Evolutionary conservation across 2,329 filamentous ascomycete genomes (phyloP).

Genomic region (Colletotrichum kahawae): DNA sequence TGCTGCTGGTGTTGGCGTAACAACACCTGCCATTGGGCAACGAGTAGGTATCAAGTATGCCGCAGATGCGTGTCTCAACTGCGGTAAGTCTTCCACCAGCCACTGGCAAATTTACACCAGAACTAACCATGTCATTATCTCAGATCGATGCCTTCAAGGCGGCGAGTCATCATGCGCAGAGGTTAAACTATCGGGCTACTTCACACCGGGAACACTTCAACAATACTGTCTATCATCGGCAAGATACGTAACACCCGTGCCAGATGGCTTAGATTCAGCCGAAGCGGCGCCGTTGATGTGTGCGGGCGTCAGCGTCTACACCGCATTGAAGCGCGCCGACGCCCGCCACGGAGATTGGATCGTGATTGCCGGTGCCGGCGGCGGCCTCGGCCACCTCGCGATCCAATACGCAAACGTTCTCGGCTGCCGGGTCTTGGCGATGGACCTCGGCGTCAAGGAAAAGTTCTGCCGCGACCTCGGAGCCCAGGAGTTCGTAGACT

Average conservation of each 20-base stretch:
- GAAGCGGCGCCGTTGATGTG: conserved; percentile 67
- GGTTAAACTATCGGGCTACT: conserved; percentile 29
- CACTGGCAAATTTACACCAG: rapidly evolving
- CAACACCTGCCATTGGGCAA: conserved; percentile 17
- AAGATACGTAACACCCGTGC: conserved; percentile 50
- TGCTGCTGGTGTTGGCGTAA: conserved; percentile 18
- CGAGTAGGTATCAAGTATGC: conserved; percentile 27
- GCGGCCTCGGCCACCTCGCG: conserved; percentile 33
- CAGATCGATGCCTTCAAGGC: conserved; percentile 25
- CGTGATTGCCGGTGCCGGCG: conserved; percentile 33
- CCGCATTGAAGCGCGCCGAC: conserved; percentile 49
- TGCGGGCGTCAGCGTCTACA: conserved; percentile 68
- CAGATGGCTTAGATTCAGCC: conserved; percentile 36
- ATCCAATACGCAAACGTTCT: conserved; percentile 33
- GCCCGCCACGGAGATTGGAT: conserved; percentile 29
- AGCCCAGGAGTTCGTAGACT: conserved; percentile 30
- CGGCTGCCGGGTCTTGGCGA: conserved; percentile 31
- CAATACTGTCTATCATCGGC: conserved; percentile 25
- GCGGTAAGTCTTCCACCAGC: conserved; percentile 8
- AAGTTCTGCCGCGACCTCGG: conserved; percentile 27
- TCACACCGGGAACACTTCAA: conserved; percentile 29
- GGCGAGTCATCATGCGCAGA: conserved; percentile 25
- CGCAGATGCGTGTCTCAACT: conserved; percentile 25
- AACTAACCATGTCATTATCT: neutral
- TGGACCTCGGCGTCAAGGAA: conserved; percentile 31